phyloP scores from a whole-genome alignment of 148 eudicot genomes.

The Camellia granthamiana region DNA sequence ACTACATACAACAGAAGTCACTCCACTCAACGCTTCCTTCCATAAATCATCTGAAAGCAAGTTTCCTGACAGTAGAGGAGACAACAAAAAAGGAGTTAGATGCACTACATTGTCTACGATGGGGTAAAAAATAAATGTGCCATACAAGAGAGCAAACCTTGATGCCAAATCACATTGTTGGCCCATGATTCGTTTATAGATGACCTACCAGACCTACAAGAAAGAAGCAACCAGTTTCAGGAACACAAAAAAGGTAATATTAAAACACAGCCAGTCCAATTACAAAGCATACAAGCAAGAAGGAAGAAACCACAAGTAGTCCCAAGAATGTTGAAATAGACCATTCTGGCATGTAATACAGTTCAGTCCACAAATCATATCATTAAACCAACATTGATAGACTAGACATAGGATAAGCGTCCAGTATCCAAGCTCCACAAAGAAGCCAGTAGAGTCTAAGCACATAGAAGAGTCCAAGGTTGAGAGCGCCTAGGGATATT shows the following conservation, averaged over 20 bases:
- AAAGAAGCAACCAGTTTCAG: constrained; percentile 3
- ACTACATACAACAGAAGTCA: constrained; percentile 72
- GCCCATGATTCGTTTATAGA: constrained; percentile 74
- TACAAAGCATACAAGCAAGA: background rate
- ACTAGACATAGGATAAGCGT: background rate
- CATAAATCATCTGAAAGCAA: constrained; percentile 62
- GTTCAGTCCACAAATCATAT: background rate
- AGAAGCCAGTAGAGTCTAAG: background rate
- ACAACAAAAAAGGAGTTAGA: constrained; percentile 10
- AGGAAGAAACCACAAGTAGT: background rate
- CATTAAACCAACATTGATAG: background rate
- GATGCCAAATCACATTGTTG: constrained; percentile 58
- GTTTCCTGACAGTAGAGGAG: constrained; percentile 50
- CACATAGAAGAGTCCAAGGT: too few species aligned
- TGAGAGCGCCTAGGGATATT: too few species aligned
- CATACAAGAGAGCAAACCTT: constrained; percentile 41
- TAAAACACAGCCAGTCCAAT: background rate
- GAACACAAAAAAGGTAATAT: background rate
- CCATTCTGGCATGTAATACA: background rate
- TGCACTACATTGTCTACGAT: background rate
- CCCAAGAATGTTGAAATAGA: background rate
- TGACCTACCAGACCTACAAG: constrained; percentile 68
- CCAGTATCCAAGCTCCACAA: background rate
- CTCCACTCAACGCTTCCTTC: constrained; percentile 75
- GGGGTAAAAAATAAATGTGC: background rate